Evolutionary conservation across 2,329 filamentous ascomycete genomes (phyloP), one percentile per base, ranked within the genome.

Genomic region (Ambrosiella cleistominuta): DNA sequence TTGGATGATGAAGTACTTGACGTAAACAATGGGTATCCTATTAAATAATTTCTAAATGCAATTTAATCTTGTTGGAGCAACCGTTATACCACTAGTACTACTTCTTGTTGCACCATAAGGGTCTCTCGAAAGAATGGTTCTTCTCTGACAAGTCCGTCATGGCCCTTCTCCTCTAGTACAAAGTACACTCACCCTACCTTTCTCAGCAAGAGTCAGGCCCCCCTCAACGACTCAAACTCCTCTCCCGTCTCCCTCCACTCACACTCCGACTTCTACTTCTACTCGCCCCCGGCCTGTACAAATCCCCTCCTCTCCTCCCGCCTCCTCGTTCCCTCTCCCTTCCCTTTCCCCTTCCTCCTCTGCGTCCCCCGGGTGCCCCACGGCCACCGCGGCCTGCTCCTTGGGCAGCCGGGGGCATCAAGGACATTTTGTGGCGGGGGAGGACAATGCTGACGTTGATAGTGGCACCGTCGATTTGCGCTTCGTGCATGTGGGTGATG

Each of bases 401-500:
- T 45, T 60, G 79, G 56, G 85, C 81, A 4, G 79, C 79, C 1
- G 88, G 88, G 13, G 90, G 90, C 51, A 85, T 81, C 9, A 39
- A 27, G 11, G 54, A 44, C 38, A 60, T 49, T 19, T 55, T 55
- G 7, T 56, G 54, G 11, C 52, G 42, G 15, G 15, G 45, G 35
- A 58, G 56, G 35, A 95, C 88, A 63, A 96, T 93, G 50, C 87
- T 93, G 54, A 96, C 90, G 66, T 85, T 85, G 66, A 96, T 83
- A 44, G 82, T 76, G 19, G 83, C 81, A 56, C 89, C 89, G 69
- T 96, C 90, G 36, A 95, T 73, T 66, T 95, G 87, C n/a, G 87
- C 88, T 72, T 98, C 93, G 70, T 98, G 93, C 93, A 98, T 97
- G 68, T 95, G 87, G 15, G 90, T 82, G 64, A 96, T 94, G 36